Base-by-base conservation (phyloP, 2,329 filamentous ascomycete genomes). In the Xylaria sp. region DNA sequence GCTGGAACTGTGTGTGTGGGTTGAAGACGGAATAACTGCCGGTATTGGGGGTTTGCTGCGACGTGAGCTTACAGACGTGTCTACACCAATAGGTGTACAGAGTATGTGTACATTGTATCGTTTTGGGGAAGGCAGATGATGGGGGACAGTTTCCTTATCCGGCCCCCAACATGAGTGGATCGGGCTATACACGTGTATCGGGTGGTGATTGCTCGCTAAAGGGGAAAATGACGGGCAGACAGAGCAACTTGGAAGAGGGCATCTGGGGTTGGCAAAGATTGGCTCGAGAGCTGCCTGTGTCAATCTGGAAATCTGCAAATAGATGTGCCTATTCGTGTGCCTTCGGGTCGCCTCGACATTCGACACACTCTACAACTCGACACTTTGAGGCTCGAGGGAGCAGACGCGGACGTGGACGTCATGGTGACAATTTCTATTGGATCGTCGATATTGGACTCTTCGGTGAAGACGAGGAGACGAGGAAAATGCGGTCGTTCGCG, bases 381-480 rank as follows among this genome's bases (percentile, higher is more conserved):
- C n/a, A n/a, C n/a, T n/a, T n/a, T n/a, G n/a, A n/a, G n/a, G n/a
- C n/a, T n/a, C n/a, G n/a, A n/a, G n/a, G 28, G 28, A 9, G 28
- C 28, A 31, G 28, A n/a, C n/a, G n/a, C n/a, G 28, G 28, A 31
- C 28, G 5, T 19, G n/a, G 12, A 49, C 12, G 14, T 47, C 21
- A 38, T 33, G 14, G 9, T 38, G 9, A 17, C 17, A 12, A 17
- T 58, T 52, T 28, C 35, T 42, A 59, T 59, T 57, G 55, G 63
- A 52, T 28, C 28, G 25, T 47, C 15, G 35, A 45, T 35, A 43
- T 51, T 46, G n/a, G 33, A 12, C n/a, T 47, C 17, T 62, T 65
- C 63, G 63, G 63, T 65, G 63, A 65, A 45, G 25, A 25, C 31
- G 25, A 33, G 47, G 35, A 21, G 17, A 50, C 23, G 15, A 37